A percentile compares a stretch with the other conserved stretches of the same genome.
These are phyloP conservation scores for Calonectria hawksworthii DNA, from an alignment of 2,329 filamentous ascomycete genomes.

Conservation along the genomic window DNA sequence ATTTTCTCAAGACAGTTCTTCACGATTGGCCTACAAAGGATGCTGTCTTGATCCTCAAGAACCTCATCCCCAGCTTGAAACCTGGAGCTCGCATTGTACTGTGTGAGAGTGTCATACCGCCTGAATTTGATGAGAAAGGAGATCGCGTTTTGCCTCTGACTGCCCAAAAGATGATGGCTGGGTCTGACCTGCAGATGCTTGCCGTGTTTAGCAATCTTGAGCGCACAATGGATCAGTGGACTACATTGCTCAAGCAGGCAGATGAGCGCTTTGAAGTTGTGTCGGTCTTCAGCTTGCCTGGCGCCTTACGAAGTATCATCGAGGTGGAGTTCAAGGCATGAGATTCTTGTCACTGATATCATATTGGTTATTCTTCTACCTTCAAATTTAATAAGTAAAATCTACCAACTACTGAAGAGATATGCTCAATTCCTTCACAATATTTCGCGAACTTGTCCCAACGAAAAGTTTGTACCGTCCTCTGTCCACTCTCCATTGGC, in stretches of 20 bases:
- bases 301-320: background rate
- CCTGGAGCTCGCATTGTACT: background rate
- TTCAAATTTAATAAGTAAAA: background rate
- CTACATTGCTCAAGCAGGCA: background rate
- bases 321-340: background rate
- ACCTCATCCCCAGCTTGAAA: background rate
- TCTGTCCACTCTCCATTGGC: background rate
- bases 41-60: conserved; percentile 52
- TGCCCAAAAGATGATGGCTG: conserved; percentile 15
- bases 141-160: conserved; percentile 6
- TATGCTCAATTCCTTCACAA: background rate
- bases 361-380: background rate
- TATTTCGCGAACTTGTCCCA: background rate
- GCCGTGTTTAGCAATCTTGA: background rate
- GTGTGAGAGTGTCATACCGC: conserved; percentile 47
- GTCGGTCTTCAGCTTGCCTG: background rate
- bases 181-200: conserved; percentile 59
- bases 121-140: conserved; percentile 41
- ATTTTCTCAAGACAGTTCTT: conserved; percentile 67
- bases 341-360: background rate
- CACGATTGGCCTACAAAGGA: conserved; percentile 69
- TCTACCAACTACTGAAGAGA: background rate
- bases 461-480: background rate
- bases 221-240: background rate
- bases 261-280: background rate